Base-by-base conservation (phyloP, 2,329 filamentous ascomycete species). In the Neonectria neomacrospora region DNA sequence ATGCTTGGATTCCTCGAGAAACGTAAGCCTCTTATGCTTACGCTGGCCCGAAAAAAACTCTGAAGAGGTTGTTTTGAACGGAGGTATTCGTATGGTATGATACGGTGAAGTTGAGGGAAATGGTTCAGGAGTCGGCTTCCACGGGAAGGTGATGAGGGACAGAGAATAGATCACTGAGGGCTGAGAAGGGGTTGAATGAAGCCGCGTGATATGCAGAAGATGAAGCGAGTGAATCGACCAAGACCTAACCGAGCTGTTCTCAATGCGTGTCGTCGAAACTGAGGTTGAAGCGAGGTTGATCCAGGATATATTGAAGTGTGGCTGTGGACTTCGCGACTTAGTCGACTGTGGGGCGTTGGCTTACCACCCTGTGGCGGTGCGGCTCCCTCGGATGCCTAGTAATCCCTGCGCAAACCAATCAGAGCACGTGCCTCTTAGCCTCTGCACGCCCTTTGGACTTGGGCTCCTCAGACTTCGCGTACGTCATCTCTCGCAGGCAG, bases 211-310 rank as follows among this genome's bases (percentile, higher is more conserved):
- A 26, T 48, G 14, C 30, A 42, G 8, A 48, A 26, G 14, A 20
- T 10, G 34, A 8, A 23, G 41, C 14, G 48, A 51, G 10, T 12
- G 41, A 32, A 53, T 34, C 16, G n/a, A 30, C 20, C 12, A 47
- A 12, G 10, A 26, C 11, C 12, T 28, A 16, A 39, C 39, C 20
- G 10, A 30, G 20, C 12, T 34, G 30, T 34, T n/a, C n/a, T 23
- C 26, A 32, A 42, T 48, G 58, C 48, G 37, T 65, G 59, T 58
- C 47, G 58, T 54, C 47, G 44, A 55, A 57, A 34, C 28, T 70
- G 69, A 65, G 45, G 68, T 72, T 67, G 59, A 71, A 67, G 59
- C 54, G 58, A 64, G 57, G 55, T 64, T 52, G 54, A 69, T 66
- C 64, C 63, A 58, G n/a, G 48, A 16, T 39, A 45, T 42, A 37